phyloP scores from a whole-genome alignment of 1,284 basidiomycete genomes.

The Melampsora larici-populina region DNA sequence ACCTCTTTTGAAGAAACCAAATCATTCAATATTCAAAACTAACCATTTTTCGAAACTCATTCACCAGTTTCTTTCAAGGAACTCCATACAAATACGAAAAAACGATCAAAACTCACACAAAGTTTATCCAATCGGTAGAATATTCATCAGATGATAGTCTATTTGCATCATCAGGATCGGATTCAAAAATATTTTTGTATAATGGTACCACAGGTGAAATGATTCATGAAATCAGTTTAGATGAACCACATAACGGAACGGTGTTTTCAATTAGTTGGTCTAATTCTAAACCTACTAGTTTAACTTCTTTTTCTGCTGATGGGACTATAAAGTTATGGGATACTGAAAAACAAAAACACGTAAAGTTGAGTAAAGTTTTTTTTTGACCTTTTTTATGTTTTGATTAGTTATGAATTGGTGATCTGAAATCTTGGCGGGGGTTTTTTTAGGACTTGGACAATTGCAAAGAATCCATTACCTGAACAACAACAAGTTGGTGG shows the following conservation, averaged over 20 bases:
- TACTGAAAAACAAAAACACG: slow-evolving; percentile 25
- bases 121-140: slow-evolving; percentile 88
- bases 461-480: slow-evolving; percentile 24
- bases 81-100: slow-evolving; percentile 76
- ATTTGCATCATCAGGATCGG: slow-evolving; percentile 87
- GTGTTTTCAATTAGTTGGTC: slow-evolving; percentile 54
- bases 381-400: not conserved
- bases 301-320: slow-evolving; percentile 83
- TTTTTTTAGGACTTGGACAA: slow-evolving; percentile 27
- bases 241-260: slow-evolving; percentile 64
- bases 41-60: not conserved
- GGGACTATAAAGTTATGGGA: slow-evolving; percentile 76
- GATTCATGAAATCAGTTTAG: slow-evolving; percentile 65
- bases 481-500: slow-evolving; percentile 75
- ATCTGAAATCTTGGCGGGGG: not conserved
- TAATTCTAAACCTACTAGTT: slow-evolving; percentile 64
- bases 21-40: not conserved
- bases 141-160: slow-evolving; percentile 75
- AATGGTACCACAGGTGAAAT: slow-evolving; percentile 86
- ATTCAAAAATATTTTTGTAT: slow-evolving; percentile 82
- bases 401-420: not conserved
- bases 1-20: not conserved
- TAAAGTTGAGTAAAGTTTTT: slow-evolving; percentile 1
- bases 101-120: slow-evolving; percentile 84
- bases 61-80: slow-evolving; percentile 56